These are phyloP conservation scores for Tothia fuscella DNA, from an alignment of 2,329 filamentous ascomycete species.

Conservation along the genomic window DNA sequence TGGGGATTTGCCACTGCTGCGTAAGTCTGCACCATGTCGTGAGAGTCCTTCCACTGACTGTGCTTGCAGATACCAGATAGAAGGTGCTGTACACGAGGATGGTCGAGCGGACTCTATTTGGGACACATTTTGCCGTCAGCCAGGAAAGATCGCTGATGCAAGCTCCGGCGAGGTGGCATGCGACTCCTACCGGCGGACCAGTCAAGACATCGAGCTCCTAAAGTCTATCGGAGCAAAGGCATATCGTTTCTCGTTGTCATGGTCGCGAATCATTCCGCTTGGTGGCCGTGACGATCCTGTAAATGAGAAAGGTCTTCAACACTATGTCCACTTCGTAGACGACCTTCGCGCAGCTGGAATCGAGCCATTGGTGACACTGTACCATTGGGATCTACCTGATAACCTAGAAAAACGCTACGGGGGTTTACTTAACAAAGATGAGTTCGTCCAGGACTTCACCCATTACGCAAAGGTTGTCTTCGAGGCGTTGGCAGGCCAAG, in stretches of 20 bases:
- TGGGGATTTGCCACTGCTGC: conserved; percentile 32
- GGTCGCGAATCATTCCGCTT: conserved; percentile 73
- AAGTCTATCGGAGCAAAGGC: conserved; percentile 60
- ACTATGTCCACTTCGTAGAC: conserved; percentile 70
- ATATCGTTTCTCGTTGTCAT: conserved; percentile 79
- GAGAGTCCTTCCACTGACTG: conserved; percentile 8
- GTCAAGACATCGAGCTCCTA: conserved; percentile 65
- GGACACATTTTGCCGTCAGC: conserved; percentile 75
- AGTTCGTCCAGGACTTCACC: conserved; percentile 73
- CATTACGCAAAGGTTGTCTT: conserved; percentile 68
- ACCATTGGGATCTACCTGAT: conserved; percentile 81
- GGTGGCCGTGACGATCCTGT: conserved; percentile 71
- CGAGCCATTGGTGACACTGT: conserved; percentile 68
- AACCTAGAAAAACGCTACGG: conserved; percentile 69
- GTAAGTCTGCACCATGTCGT: conserved; percentile 14
- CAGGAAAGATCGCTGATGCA: conserved; percentile 72
- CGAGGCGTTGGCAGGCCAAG: conserved; percentile 57
- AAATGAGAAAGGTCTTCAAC: conserved; percentile 65
- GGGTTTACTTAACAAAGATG: conserved; percentile 65
- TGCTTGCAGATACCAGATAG: conserved; percentile 65
- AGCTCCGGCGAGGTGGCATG: conserved; percentile 67
- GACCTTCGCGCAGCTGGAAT: conserved; percentile 67
- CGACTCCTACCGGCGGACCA: conserved; percentile 73
- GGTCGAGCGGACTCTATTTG: conserved; percentile 76
- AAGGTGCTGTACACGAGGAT: conserved; percentile 62